phyloP scores from a whole-genome alignment of 306 rosid species.

The Styphnolobium japonicum region DNA sequence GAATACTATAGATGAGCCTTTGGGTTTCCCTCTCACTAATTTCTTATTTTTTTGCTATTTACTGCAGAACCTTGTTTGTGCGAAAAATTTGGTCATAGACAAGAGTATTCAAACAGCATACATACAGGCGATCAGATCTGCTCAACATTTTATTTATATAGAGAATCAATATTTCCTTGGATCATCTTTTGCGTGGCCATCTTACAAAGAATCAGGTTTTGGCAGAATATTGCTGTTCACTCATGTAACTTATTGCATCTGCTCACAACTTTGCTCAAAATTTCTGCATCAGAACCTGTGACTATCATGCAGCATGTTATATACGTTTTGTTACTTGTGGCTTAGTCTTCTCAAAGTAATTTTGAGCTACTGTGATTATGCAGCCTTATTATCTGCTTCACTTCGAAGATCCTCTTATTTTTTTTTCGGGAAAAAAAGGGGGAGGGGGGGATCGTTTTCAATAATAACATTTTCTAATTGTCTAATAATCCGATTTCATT shows the following conservation, averaged over 20 bases:
- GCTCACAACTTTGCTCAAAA: slow-evolving; percentile 11
- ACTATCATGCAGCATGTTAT: background rate
- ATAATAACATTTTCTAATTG: background rate
- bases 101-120: slow-evolving; percentile 94
- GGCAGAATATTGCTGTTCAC: slow-evolving; percentile 18
- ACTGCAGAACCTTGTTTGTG: slow-evolving; percentile 85
- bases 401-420: too few relatives aligned
- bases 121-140: slow-evolving; percentile 85
- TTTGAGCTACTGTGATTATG: background rate
- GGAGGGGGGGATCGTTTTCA: too few relatives aligned
- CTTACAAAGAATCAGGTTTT: slow-evolving; percentile 86
- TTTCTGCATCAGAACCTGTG: background rate
- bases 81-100: slow-evolving; percentile 88
- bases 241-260: slow-evolving; percentile 31
- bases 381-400: background rate
- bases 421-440: too few relatives aligned
- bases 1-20: background rate
- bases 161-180: slow-evolving; percentile 97
- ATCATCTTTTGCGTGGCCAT: slow-evolving; percentile 93
- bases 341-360: background rate
- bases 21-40: slow-evolving; percentile 19
- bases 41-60: slow-evolving; percentile 24
- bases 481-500: slow-evolving; percentile 7
- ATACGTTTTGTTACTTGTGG: background rate
- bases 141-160: slow-evolving; percentile 86